Evolutionary conservation across 2,329 filamentous ascomycete species (phyloP).

Genomic region (Aureobasidium subglaciale): DNA sequence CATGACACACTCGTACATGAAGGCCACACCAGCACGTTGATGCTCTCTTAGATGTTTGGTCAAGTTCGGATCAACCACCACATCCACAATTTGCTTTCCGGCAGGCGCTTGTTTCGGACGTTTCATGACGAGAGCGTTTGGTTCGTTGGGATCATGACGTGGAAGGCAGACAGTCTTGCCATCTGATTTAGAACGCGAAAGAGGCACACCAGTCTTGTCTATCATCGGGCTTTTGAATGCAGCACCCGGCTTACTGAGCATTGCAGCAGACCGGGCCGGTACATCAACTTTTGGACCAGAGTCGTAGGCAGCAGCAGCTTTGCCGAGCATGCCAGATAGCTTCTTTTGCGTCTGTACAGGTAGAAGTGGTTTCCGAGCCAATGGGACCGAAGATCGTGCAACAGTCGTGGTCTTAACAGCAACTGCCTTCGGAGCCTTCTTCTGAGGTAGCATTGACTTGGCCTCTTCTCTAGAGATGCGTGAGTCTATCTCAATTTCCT

Average conservation of each 20-base stretch:
- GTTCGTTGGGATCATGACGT: slow-evolving; percentile 56
- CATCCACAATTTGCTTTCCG: slow-evolving; percentile 62
- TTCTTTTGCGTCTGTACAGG: slow-evolving; percentile 15
- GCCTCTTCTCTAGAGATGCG: slow-evolving; percentile 55
- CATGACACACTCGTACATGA: slow-evolving; percentile 71
- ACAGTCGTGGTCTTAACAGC: background rate
- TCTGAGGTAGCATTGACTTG: slow-evolving; percentile 30
- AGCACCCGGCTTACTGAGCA: slow-evolving; percentile 32
- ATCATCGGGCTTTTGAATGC: slow-evolving; percentile 57
- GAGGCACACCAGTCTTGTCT: slow-evolving; percentile 40
- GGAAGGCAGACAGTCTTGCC: slow-evolving; percentile 44
- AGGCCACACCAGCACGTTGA: slow-evolving; percentile 62
- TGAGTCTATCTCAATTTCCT: slow-evolving; percentile 61
- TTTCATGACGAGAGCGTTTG: slow-evolving; percentile 61
- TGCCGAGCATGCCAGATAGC: background rate
- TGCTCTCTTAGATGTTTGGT: slow-evolving; percentile 57
- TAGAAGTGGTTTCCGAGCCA: slow-evolving; percentile 6
- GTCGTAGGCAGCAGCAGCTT: background rate
- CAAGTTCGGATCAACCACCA: slow-evolving; percentile 63
- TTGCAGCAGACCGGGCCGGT: background rate
- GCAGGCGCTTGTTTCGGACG: slow-evolving; percentile 48
- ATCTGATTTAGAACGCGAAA: slow-evolving; percentile 33
- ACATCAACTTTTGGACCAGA: slow-evolving; percentile 26
- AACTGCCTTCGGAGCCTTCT: background rate
- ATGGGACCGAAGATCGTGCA: slow-evolving; percentile 4